These are phyloP conservation scores for Phyllosticta paracitricarpa DNA, from an alignment of 2,329 filamentous ascomycete species.

Conservation along the genomic window DNA sequence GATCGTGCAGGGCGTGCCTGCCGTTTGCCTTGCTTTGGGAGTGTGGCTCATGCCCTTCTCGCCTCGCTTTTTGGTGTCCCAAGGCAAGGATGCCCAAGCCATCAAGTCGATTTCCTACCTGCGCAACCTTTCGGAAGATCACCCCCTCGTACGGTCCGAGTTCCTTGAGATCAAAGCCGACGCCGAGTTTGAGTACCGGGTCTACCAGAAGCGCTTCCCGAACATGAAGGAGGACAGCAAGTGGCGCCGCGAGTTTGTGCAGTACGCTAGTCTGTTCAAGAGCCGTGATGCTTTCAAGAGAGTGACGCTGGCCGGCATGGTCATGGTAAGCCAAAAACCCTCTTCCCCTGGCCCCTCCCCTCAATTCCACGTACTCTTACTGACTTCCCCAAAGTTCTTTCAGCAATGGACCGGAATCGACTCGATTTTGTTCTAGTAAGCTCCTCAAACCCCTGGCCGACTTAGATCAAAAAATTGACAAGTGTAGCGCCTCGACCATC, in stretches of 20 bases:
- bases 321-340: conserved; percentile 45
- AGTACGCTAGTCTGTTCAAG: conserved; percentile 33
- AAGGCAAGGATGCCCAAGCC: conserved; percentile 22
- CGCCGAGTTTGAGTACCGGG: conserved; percentile 11
- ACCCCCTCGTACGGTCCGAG: conserved; percentile 12
- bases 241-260: background rate
- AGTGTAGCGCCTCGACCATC: conserved; percentile 39
- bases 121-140: conserved; percentile 14
- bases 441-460: no score
- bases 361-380: conserved; percentile 30
- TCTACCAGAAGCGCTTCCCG: background rate
- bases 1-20: conserved; percentile 34
- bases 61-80: conserved; percentile 22
- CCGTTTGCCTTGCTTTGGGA: conserved; percentile 19
- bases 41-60: conserved; percentile 25
- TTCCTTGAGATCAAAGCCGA: conserved; percentile 14
- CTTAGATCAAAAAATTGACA: conserved; percentile 11
- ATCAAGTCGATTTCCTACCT: conserved; percentile 19
- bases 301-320: conserved; percentile 47
- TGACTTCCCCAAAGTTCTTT: conserved; percentile 34
- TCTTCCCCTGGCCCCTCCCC: no score
- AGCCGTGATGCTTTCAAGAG: conserved; percentile 43
- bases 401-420: conserved; percentile 31
- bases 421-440: conserved; percentile 31
- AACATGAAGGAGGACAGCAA: conserved; percentile 45